Evolutionary conservation across 495 filamentous ascomycete species (phyloP), one percentile per base, ranked within the genome.

Genomic region (Trypethelium eluteriae): DNA sequence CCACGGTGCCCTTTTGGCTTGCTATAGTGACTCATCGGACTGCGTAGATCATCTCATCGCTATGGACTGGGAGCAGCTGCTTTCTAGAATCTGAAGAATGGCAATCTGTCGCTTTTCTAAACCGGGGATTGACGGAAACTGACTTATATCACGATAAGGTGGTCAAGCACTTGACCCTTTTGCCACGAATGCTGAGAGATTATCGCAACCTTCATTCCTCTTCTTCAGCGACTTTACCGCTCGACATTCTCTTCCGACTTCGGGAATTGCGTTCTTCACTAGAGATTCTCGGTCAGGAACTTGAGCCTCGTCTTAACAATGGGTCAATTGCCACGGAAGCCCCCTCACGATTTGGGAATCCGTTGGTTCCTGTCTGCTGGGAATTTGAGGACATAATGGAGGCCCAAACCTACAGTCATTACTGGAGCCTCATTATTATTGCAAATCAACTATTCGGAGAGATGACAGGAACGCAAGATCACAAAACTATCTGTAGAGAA

Each of bases 1-100:
- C 18, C 53, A 59, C 10, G 7, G 25, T 14, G 1, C 32, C 18
- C 18, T 59, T 5, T 59, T 36, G 3, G n/a, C 53, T 59, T 36
- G 7, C 53, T 32, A 7, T 0, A 5, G 18, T 9, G 10, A 14
- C 53, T 59, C 10, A 59, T 59, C 18, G 7, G 14, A 35, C 36
- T 10, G 18, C 7, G 7, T 18, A 59, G 53, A 59, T 59, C 18
- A 3, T 59, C 10, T 32, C 34, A 14, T 34, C 53, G 7, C 32
- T 59, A 2, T 59, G 53, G 53, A 59, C 3, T 36, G 53, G 53
- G 10, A 36, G 25, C 6, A 9, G 25, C 32, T 59, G 53, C 18
- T 59, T 59, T 36, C 14, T 59, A 14, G 53, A 59, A 32, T 59
- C 53, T 7, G 32, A 59, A 36, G 53, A 59, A 36, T 59, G 53